Evolutionary conservation across 2,329 filamentous ascomycete species (phyloP).

Genomic region (Aspergillus glaucus): DNA sequence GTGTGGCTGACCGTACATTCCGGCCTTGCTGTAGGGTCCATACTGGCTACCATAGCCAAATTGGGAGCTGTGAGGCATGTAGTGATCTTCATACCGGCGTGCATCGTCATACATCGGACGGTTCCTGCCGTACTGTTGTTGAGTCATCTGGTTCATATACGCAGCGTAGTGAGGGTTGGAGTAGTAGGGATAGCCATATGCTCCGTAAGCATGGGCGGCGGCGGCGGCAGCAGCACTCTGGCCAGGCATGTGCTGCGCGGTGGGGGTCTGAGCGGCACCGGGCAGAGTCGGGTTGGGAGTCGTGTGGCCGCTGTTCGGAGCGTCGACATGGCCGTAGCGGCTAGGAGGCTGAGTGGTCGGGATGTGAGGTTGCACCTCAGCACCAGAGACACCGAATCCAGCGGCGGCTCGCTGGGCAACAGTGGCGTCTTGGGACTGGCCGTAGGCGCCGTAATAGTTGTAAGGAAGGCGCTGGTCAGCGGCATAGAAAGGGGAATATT

Average conservation of each 20-base stretch:
- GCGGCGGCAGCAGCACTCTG: conserved; percentile 26
- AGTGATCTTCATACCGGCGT: conserved; percentile 44
- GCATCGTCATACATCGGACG: conserved; percentile 47
- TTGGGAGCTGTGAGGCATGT: conserved; percentile 44
- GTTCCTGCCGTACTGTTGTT: conserved; percentile 42
- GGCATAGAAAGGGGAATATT: conserved; percentile 82
- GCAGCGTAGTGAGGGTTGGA: conserved; percentile 56
- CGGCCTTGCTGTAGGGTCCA: conserved; percentile 50
- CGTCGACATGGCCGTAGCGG: conserved; percentile 59
- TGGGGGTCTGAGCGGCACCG: conserved; percentile 49
- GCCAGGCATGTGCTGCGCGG: conserved; percentile 47
- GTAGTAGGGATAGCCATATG: conserved; percentile 55
- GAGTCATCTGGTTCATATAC: conserved; percentile 53
- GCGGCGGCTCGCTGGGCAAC: conserved; percentile 68
- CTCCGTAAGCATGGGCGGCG: conserved; percentile 48
- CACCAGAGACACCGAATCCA: conserved; percentile 60
- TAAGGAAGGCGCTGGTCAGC: conserved; percentile 70
- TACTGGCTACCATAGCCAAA: conserved; percentile 50
- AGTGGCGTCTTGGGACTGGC: conserved; percentile 66
- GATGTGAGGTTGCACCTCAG: conserved; percentile 54
- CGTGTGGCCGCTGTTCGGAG: conserved; percentile 83
- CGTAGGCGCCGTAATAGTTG: conserved; percentile 62
- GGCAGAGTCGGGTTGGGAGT: conserved; percentile 74
- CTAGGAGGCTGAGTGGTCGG: conserved; percentile 69
- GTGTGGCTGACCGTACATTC: conserved; percentile 59